Evolutionary conservation across 2,329 filamentous ascomycete genomes (phyloP).

Genomic region (Fusarium aywerte): DNA sequence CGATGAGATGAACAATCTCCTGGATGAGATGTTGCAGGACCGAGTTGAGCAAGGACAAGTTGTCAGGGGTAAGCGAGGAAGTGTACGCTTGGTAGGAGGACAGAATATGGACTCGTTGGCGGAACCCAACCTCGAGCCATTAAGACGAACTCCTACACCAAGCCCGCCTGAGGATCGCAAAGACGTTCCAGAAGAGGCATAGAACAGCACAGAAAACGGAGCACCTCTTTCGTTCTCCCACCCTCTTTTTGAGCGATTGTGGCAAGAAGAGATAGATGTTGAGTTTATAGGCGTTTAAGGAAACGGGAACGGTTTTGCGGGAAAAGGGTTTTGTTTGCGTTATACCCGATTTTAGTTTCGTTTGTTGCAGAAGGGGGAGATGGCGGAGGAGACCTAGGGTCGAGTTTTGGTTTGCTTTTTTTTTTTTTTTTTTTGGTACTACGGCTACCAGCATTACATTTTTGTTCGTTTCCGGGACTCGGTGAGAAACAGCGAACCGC

Average conservation of each 20-base stretch:
- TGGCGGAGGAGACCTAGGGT: slow-evolving; percentile 13
- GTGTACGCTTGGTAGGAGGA: slow-evolving; percentile 67
- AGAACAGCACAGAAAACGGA: slow-evolving; percentile 11
- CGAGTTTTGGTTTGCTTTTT: slow-evolving; percentile 25
- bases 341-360: slow-evolving; percentile 49
- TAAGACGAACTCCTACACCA: slow-evolving; percentile 53
- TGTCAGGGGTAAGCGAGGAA: slow-evolving; percentile 73
- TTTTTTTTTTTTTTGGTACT: slow-evolving; percentile 29
- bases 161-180: slow-evolving; percentile 40
- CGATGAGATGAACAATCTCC: slow-evolving; percentile 91
- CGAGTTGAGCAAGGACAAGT: slow-evolving; percentile 81
- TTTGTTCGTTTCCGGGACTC: slow-evolving; percentile 32
- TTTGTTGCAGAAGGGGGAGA: slow-evolving; percentile 37
- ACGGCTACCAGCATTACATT: slow-evolving; percentile 29
- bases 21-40: slow-evolving; percentile 96
- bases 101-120: slow-evolving; percentile 53
- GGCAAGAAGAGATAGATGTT: slow-evolving; percentile 28
- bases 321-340: slow-evolving; percentile 45
- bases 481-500: slow-evolving; percentile 25
- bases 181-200: slow-evolving; percentile 31
- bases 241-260: slow-evolving; percentile 14
- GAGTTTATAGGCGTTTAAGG: slow-evolving; percentile 33
- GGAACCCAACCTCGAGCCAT: slow-evolving; percentile 54
- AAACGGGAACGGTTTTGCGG: slow-evolving; percentile 31
- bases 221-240: not conserved